A percentile compares a stretch with the other conserved stretches of the same genome.
phyloP scores from a whole-genome alignment of 2,329 filamentous ascomycete species.

The Fragosphaeria purpurea region DNA sequence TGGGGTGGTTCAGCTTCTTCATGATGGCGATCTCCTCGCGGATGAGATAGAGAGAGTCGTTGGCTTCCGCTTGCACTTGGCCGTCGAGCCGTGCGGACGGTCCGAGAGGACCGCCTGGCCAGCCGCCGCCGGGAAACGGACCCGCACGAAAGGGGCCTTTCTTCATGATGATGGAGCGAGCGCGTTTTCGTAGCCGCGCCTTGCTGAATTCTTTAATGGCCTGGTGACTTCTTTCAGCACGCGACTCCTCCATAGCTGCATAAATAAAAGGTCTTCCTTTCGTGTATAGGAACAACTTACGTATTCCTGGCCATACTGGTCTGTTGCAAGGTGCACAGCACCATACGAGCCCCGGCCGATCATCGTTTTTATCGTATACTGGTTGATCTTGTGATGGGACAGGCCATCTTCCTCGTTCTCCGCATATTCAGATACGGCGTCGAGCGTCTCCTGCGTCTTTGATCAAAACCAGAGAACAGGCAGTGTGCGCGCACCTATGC shows the following conservation, averaged over 20 bases:
- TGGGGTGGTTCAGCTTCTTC: slow-evolving; percentile 95
- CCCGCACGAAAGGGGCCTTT: slow-evolving; percentile 39
- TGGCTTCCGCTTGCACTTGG: slow-evolving; percentile 49
- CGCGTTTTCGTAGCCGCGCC: slow-evolving; percentile 74
- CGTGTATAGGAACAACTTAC: slow-evolving; percentile 40
- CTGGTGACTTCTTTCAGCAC: slow-evolving; percentile 33
- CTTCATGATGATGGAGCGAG: slow-evolving; percentile 76
- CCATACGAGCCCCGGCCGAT: slow-evolving; percentile 96
- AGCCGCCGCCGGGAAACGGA: slow-evolving; percentile 31
- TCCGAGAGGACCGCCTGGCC: slow-evolving; percentile 14
- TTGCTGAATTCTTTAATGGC: slow-evolving; percentile 98
- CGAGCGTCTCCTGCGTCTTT: slow-evolving; percentile 65
- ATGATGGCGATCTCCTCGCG: slow-evolving; percentile 96
- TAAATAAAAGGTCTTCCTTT: neutral
- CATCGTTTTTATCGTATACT: slow-evolving; percentile 88
- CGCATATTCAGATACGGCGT: slow-evolving; percentile 78
- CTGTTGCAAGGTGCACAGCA: slow-evolving; percentile 78
- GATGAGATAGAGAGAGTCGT: slow-evolving; percentile 71
- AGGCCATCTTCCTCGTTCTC: slow-evolving; percentile 75
- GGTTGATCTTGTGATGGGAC: slow-evolving; percentile 81
- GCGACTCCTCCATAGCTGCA: neutral
- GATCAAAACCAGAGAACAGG: neutral
- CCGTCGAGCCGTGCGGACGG: slow-evolving; percentile 13
- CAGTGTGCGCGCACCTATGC: no score
- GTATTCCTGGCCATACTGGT: slow-evolving; percentile 89